These are phyloP conservation scores for Colletotrichum falcatum DNA, from an alignment of 2,329 filamentous ascomycete genomes.

Conservation along the genomic window DNA sequence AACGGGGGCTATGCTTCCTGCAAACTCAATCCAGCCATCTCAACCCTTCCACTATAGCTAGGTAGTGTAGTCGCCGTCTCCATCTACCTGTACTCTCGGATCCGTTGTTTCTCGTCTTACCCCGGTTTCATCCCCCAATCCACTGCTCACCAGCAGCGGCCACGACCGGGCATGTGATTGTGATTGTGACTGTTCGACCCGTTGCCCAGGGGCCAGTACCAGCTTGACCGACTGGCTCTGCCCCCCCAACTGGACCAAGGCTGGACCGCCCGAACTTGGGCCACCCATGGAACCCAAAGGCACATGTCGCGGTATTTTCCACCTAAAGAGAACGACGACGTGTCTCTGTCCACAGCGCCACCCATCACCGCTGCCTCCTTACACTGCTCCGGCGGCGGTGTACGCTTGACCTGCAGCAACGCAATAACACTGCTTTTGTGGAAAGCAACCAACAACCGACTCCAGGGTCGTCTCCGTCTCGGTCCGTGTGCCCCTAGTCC, in stretches of 20 bases:
- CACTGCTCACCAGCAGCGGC: neutral
- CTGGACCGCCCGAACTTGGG: conserved; percentile 4
- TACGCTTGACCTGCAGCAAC: conserved; percentile 4
- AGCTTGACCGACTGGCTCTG: conserved; percentile 11
- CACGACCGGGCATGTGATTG: conserved; percentile 30
- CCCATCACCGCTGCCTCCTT: neutral
- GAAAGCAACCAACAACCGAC: neutral
- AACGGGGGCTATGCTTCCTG: conserved; percentile 13
- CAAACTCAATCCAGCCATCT: conserved; percentile 30
- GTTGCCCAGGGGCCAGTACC: neutral
- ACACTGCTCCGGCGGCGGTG: conserved; percentile 3
- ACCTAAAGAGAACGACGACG: conserved; percentile 1
- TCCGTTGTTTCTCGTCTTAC: conserved; percentile 5
- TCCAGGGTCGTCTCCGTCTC: conserved; percentile 3
- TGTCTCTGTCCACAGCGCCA: neutral
- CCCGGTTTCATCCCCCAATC: conserved; percentile 5
- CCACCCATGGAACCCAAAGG: conserved; percentile 13
- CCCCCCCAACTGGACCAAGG: neutral
- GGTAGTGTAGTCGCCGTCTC: neutral
- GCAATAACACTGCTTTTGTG: neutral
- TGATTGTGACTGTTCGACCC: conserved; percentile 7
- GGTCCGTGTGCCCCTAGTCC: neutral
- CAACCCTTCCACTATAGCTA: too few species aligned
- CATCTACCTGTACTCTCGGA: conserved; percentile 17
- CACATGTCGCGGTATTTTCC: conserved; percentile 12